Conservation (phyloP, 805 yeast genomes). For the Saccharomycopsis fermentans region DNA sequence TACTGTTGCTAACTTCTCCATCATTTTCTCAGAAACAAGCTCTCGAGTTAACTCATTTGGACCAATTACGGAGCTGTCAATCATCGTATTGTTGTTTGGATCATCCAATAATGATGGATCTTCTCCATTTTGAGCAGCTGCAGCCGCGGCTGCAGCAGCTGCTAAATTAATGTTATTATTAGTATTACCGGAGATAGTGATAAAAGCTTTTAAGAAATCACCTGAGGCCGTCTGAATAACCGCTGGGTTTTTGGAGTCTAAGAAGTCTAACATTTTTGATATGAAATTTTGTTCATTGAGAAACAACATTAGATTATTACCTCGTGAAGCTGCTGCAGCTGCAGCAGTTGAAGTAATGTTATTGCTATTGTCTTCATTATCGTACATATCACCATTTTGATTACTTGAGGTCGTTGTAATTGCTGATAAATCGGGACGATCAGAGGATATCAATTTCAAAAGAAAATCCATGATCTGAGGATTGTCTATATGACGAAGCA, state of each 20-base stretch:
- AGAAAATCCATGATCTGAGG: conserved; percentile 93
- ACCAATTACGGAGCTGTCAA: conserved; percentile 80
- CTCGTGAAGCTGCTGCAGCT: background rate
- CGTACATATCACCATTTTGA: background rate
- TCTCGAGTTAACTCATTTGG: conserved; percentile 92
- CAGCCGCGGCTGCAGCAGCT: conserved; percentile 21
- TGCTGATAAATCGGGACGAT: conserved; percentile 82
- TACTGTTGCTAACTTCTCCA: conserved; percentile 56
- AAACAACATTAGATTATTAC: conserved; percentile 37
- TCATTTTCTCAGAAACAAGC: conserved; percentile 65
- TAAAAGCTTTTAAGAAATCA: conserved; percentile 87
- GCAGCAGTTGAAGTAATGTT: background rate
- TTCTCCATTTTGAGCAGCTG: conserved; percentile 62
- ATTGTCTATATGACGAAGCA: conserved; percentile 78
- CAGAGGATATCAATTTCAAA: conserved; percentile 82
- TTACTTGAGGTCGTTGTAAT: conserved; percentile 26
- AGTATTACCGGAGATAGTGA: conserved; percentile 87
- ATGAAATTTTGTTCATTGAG: conserved; percentile 66
- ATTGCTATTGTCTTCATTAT: background rate
- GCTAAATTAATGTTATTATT: background rate
- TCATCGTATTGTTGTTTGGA: conserved; percentile 56
- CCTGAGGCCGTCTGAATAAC: conserved; percentile 89
- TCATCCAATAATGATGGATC: background rate
- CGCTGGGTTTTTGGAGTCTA: conserved; percentile 51
- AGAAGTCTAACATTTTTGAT: conserved; percentile 56